These are phyloP conservation scores for Phyllachora maydis DNA, from an alignment of 2,329 filamentous ascomycete species.

Conservation along the genomic window DNA sequence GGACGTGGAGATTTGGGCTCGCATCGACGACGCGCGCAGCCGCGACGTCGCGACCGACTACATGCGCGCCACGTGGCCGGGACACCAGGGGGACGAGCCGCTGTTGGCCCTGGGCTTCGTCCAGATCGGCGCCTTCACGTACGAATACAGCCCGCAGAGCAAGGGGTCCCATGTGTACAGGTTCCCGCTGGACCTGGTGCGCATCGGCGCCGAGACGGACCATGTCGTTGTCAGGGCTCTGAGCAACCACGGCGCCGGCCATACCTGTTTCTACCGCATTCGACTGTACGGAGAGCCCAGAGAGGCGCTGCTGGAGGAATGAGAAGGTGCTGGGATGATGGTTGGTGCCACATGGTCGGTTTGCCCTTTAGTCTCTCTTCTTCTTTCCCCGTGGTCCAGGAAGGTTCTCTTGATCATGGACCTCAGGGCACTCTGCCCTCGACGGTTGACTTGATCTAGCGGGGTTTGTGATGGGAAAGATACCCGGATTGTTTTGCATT, in stretches of 20 bases:
- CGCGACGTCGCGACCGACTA: constrained; percentile 20
- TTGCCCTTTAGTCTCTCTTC: too few species aligned
- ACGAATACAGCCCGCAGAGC: constrained; percentile 20
- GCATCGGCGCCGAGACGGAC: constrained; percentile 24
- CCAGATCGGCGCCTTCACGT: constrained; percentile 35
- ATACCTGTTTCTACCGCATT: constrained; percentile 48
- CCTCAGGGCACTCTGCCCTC: too few species aligned
- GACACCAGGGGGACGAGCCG: constrained; percentile 6
- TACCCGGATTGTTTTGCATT: too few species aligned
- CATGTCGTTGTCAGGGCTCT: constrained; percentile 31
- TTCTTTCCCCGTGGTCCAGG: too few species aligned
- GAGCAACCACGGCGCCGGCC: constrained; percentile 36
- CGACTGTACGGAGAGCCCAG: constrained; percentile 30
- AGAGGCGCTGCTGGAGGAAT: constrained; percentile 3
- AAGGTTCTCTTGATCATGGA: too few species aligned
- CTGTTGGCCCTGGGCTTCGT: constrained; percentile 22
- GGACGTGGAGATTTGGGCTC: constrained; percentile 50
- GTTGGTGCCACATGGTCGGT: too few species aligned
- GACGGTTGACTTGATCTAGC: too few species aligned
- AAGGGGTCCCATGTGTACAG: constrained; percentile 28
- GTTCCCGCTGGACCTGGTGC: constrained; percentile 26
- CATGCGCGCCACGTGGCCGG: constrained; percentile 18
- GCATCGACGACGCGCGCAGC: constrained; percentile 26
- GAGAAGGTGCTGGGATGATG: too few species aligned
- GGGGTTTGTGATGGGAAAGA: too few species aligned